These are phyloP conservation scores for Saccharomyces hybrid DNA, from an alignment of 1,139 yeast genomes.

Conservation along the genomic window DNA sequence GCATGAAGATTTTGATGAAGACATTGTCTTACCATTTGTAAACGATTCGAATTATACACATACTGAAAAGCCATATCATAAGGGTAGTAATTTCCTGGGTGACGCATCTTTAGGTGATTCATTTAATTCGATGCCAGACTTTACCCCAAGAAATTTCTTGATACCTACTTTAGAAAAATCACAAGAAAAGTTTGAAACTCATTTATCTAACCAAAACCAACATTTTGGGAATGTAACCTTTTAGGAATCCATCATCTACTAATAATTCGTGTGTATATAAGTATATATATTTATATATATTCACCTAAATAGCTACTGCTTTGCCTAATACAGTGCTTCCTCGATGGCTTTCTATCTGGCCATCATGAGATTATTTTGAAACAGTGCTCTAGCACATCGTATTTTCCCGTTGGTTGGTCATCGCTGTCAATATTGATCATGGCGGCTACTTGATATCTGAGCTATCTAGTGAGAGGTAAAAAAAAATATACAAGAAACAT, in stretches of 20 bases:
- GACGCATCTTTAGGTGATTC: neutral
- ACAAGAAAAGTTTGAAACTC: neutral
- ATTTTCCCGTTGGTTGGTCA: no score
- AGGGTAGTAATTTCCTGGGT: neutral
- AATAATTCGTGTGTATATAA: neutral
- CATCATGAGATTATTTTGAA: neutral
- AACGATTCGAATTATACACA: slow-evolving; percentile 5
- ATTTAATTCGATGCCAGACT: neutral
- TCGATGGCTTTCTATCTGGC: neutral
- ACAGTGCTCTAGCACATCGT: neutral
- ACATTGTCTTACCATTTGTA: neutral
- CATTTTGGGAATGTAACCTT: neutral
- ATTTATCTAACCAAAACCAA: neutral
- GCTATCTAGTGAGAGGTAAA: neutral
- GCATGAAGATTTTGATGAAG: neutral
- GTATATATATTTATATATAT: neutral
- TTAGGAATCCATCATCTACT: neutral
- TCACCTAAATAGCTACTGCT: neutral
- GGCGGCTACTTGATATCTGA: neutral
- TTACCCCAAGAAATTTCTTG: slow-evolving; percentile 16
- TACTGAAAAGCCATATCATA: slow-evolving; percentile 1
- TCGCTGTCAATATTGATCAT: neutral
- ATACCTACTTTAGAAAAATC: slow-evolving; percentile 3
- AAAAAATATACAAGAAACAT: no score
- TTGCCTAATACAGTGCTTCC: neutral